Evolutionary conservation across 1,284 basidiomycete species (phyloP), one percentile per base, ranked within the genome.

Genomic region (Apiotrichum siamense): DNA sequence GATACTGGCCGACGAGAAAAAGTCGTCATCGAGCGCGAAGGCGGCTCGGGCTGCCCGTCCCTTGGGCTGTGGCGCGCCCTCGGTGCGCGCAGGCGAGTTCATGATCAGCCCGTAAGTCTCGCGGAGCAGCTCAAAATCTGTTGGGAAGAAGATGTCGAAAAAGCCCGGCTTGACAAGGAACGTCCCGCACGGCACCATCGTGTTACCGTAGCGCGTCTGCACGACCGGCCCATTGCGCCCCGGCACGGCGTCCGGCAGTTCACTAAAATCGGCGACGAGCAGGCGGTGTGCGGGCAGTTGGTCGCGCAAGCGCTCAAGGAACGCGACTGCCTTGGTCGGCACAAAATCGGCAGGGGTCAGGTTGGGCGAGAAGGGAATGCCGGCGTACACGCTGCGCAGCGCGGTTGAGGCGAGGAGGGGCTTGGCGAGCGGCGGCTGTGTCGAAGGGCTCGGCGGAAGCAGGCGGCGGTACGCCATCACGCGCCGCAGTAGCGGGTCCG

Each of bases 81-180:
- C 46, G 13, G 42, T 21, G 12, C 51, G 36, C 38, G 67, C 52
- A 2, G 70, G 70, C 10, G 67, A 69, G 48, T 70, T 72, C 58
- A 94, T 82, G 57, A 86, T 80, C 60, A 84, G 79, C 66, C 89
- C 85, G 73, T 96, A 96, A 80, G 92, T 86, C 68, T 92, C 87
- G 44, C 86, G 78, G 24, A 98, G 78, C 20, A 81, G 80, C 46
- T 83, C 81, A 62, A 98, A 99, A 67, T 93, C 70, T 7, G 94
- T 98, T 2, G 96, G 96, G 78, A 98, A 99, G 78, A 99, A 92
- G 59, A 98, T 98, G 75, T 99, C 96, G 72, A 99, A 99, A 76
- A 84, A 94, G 12, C 96, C 96, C 67, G 89, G 96, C 60, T 86
- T 84, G 51, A 98, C 96, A 60, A 94, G 81, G 55, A 97, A 82